Percentiles rank a stretch among this genome's conserved stretches.
Evolutionary conservation across 2,329 filamentous ascomycete genomes (phyloP).

Genomic region (Ophiosphaerella narmari): DNA sequence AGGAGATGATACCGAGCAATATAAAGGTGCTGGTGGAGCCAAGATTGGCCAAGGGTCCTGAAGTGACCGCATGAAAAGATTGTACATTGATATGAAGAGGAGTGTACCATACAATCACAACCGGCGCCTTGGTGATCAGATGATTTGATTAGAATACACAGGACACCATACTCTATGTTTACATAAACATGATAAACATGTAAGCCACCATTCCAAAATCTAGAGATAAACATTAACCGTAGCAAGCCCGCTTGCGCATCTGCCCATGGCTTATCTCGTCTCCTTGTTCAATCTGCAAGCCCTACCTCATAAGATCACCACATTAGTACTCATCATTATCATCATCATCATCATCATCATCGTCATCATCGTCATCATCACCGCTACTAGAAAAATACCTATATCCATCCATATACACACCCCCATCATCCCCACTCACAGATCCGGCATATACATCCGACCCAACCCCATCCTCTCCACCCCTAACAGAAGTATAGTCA

Average conservation of each 20-base stretch:
- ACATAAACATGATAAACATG: background rate
- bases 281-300: too few species aligned
- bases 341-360: background rate
- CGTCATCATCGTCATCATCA: background rate
- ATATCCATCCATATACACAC: background rate
- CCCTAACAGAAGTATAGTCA: background rate
- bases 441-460: background rate
- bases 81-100: too few species aligned
- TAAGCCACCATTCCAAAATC: background rate
- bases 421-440: background rate
- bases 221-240: too few species aligned
- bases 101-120: too few species aligned
- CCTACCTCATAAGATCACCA: background rate
- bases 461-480: background rate
- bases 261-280: too few species aligned
- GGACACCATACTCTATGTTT: too few species aligned
- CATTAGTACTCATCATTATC: background rate
- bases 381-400: background rate
- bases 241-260: too few species aligned
- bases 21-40: conserved; percentile 12
- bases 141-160: too few species aligned
- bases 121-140: too few species aligned
- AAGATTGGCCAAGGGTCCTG: background rate
- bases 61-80: conserved; percentile 3
- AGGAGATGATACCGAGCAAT: conserved; percentile 19